Evolutionary conservation across 768 basidiomycete species (phyloP), one percentile per base, ranked within the genome.

Genomic region (Tricholoma terreum): DNA sequence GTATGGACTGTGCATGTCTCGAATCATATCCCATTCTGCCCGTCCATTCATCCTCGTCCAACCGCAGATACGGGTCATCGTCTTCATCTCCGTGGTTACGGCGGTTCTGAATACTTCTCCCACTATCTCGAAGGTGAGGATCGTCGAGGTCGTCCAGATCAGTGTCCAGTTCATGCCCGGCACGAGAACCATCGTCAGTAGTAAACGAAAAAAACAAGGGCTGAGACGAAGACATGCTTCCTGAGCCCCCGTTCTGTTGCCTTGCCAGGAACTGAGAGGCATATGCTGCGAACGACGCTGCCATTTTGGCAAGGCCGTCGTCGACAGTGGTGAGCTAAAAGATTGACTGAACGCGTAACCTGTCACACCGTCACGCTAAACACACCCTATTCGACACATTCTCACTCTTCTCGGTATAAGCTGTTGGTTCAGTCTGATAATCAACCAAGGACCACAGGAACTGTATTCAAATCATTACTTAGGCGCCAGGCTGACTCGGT

Each of bases 121-220:
- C 69, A 57, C 71, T 75, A 33, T 67, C 66, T 58, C 79, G 76
- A 30, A 91, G 75, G 74, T 90, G 89, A 1, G 90, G 90, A 71
- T 92, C 90, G 68, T 90, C 87, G 24, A 80, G 67, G 75, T 91
- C 89, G 68, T 89, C 87, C 43, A 88, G 73, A 66, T 86, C 82
- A 35, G 71, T 70, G 57, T 78, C 74, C 61, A 75, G 69, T 59
- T 75, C 70, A 66, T 77, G 72, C 58, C 79, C 83, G 63, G 75
- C 73, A 69, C 81, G 69, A 58, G 76, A 84, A 54, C 80, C 87
- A 54, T 85, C 80, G 73, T 90, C 88, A 60, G 89, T 90, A 45
- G 86, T 86, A 71, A 92, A 92, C 17, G 90, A 92, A 79, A 89
- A 93, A 79, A 93, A 93, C 71, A 93, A 82, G 54, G 91, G 90